phyloP scores from a whole-genome alignment of 176 grass and related monocot genomes.

The Hordeum vulgare region MorexV3_pseudomolecules_assembly NC_058518.1:352066293-352066792 shows the following conservation, averaged over 20 bases:
- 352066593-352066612: neutral
- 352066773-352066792: neutral
- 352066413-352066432: slow-evolving; percentile 1
- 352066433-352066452: slow-evolving; percentile 4
- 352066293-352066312: neutral
- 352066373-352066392: too few relatives aligned
- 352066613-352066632: neutral
- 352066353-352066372: neutral
- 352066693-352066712: too few relatives aligned
- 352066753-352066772: neutral
- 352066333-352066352: neutral
- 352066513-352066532: neutral
- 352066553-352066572: neutral
- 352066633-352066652: neutral
- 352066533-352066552: neutral
- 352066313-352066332: neutral
- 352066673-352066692: too few relatives aligned
- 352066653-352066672: neutral
- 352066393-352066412: neutral
- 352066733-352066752: slow-evolving; percentile 18
- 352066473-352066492: neutral
- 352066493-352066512: neutral
- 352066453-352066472: slow-evolving; percentile 13
- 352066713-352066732: neutral
- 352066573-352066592: neutral